Percentiles rank a stretch among this genome's conserved stretches.
Conservation (phyloP, 2,329 filamentous ascomycete species). For the Colletotrichum nymphaeae region DNA sequence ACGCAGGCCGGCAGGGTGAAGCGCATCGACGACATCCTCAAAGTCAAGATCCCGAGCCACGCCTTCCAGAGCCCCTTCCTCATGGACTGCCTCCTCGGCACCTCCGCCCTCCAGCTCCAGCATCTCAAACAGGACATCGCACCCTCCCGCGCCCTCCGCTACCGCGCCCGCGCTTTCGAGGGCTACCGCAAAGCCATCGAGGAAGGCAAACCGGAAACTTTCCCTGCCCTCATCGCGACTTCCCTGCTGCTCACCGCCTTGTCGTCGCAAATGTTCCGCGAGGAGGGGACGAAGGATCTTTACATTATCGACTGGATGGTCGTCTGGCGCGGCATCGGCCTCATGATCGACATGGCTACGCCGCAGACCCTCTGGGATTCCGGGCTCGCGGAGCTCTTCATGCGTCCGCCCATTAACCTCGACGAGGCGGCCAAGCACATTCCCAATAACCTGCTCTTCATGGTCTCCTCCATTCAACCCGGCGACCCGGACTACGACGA, state of each 20-base stretch:
- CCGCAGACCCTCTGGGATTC: constrained; percentile 48
- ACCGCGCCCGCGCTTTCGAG: constrained; percentile 61
- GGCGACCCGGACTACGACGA: constrained; percentile 55
- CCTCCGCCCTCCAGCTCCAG: constrained; percentile 62
- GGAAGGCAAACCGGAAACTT: constrained; percentile 56
- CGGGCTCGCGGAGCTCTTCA: constrained; percentile 60
- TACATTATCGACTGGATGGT: constrained; percentile 68
- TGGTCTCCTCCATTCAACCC: constrained; percentile 57
- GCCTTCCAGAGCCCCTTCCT: constrained; percentile 66
- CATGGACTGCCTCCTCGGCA: constrained; percentile 64
- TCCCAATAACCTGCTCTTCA: constrained; percentile 60
- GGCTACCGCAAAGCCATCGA: constrained; percentile 65
- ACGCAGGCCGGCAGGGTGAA: constrained; percentile 48
- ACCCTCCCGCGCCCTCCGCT: constrained; percentile 50
- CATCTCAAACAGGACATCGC: constrained; percentile 53
- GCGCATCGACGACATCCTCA: constrained; percentile 56
- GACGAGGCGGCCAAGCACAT: constrained; percentile 53
- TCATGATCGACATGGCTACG: constrained; percentile 57
- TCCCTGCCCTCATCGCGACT: constrained; percentile 61
- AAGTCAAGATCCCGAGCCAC: constrained; percentile 58
- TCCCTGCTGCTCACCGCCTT: constrained; percentile 64
- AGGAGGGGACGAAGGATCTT: constrained; percentile 55
- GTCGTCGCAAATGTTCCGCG: constrained; percentile 62
- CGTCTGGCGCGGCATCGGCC: constrained; percentile 64
- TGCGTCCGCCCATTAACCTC: constrained; percentile 60